phyloP scores from a whole-genome alignment of 306 rosid genomes.

The Carpinus viminea region DNA sequence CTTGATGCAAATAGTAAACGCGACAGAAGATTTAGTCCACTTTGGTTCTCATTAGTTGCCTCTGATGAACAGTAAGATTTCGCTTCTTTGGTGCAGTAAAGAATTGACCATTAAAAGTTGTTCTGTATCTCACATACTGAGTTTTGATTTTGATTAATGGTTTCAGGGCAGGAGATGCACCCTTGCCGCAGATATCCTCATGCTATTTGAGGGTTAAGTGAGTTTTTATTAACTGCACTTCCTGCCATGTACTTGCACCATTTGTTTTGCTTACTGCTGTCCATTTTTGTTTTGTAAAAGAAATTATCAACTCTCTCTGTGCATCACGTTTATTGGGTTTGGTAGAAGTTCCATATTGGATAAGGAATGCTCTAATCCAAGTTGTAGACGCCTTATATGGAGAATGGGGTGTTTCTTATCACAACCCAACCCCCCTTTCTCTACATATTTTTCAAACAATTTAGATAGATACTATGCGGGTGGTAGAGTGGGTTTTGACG shows the following conservation, averaged over 20 bases:
- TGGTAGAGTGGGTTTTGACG: background rate
- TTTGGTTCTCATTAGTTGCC: constrained; percentile 71
- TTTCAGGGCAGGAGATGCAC: constrained; percentile 45
- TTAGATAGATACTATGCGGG: background rate
- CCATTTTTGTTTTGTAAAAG: constrained; percentile 3
- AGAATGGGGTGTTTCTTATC: background rate
- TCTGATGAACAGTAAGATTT: constrained; percentile 50
- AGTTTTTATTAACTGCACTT: constrained; percentile 31
- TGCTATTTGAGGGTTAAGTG: constrained; percentile 58
- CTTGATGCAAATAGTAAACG: constrained; percentile 17
- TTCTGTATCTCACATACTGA: constrained; percentile 3
- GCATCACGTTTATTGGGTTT: background rate
- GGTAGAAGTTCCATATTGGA: background rate
- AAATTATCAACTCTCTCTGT: constrained; percentile 9
- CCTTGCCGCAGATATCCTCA: constrained; percentile 57
- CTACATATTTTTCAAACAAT: background rate
- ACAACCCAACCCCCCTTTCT: too few species aligned
- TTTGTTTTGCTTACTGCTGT: constrained; percentile 1
- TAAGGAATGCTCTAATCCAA: background rate
- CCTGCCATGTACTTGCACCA: background rate
- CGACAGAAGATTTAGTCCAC: constrained; percentile 22
- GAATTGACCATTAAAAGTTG: constrained; percentile 5
- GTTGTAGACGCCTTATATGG: background rate
- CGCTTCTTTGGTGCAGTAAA: constrained; percentile 3
- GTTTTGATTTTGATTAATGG: constrained; percentile 26